Evolutionary conservation across 176 grass and related monocot genomes (phyloP), one percentile per base, ranked within the genome.

Genomic region (Oropetium thomaeum): DNA sequence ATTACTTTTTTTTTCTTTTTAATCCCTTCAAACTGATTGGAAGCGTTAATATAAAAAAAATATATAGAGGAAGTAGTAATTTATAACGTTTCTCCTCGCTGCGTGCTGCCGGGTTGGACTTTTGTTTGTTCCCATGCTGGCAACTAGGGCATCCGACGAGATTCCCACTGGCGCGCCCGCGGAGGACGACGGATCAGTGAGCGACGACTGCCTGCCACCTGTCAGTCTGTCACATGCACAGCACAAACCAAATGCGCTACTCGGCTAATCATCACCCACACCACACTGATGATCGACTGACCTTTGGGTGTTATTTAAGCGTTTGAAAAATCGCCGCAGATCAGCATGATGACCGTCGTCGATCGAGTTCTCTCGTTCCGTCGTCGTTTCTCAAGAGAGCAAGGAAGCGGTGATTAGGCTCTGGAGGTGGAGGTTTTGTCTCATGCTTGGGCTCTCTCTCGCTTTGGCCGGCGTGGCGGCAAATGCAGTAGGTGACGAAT

Each of bases 41-140:
- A n/a, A n/a, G n/a, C n/a, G n/a, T n/a, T n/a, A n/a, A n/a, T n/a
- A n/a, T n/a, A n/a, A n/a, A n/a, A n/a, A n/a, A n/a, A n/a, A n/a
- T n/a, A n/a, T n/a, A n/a, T n/a, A n/a, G n/a, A n/a, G n/a, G n/a
- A n/a, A n/a, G n/a, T n/a, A n/a, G n/a, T n/a, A n/a, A n/a, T n/a
- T n/a, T n/a, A n/a, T n/a, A n/a, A n/a, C n/a, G n/a, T n/a, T 70
- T 75, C 14, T 28, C 23, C 25, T 19, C 6, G 5, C 62, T 7
- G 71, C 57, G 57, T 44, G 37, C 65, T 70, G 65, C 62, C 35
- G 63, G 69, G 40, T 75, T 70, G 58, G 58, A 87, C 79, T 77
- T 82, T 59, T 77, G 15, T n/a, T 37, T 37, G 77, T 33, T 72
- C 39, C 35, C 45, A 76, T 3, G 42, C 28, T 26, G 5, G n/a